These are phyloP conservation scores for Scutellaria galericulata DNA, from an alignment of 257 asterid species.

Conservation along the genomic window DNA sequence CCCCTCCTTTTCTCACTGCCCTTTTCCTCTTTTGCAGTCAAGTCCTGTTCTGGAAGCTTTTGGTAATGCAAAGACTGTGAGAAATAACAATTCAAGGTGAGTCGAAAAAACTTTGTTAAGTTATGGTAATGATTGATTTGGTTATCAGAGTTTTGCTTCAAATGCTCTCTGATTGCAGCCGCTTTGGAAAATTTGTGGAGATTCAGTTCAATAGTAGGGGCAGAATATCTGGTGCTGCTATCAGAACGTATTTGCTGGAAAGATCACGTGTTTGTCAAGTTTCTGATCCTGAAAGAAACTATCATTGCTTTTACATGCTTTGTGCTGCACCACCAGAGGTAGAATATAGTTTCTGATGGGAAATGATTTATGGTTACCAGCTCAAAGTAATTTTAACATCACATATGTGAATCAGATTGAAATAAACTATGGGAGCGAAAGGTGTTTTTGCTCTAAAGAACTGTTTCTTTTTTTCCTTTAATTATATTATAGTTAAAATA, in stretches of 20 bases:
- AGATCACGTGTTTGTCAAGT: constrained; percentile 93
- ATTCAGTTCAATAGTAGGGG: constrained; percentile 74
- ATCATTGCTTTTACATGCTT: constrained; percentile 93
- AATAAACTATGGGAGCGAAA: neutral
- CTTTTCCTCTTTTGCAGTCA: constrained; percentile 59
- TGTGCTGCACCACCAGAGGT: constrained; percentile 95
- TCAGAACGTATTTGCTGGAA: constrained; percentile 90
- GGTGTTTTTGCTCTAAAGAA: constrained; percentile 14
- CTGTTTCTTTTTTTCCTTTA: neutral
- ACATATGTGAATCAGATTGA: constrained; percentile 6
- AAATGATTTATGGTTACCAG: constrained; percentile 7
- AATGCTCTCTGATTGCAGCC: constrained; percentile 54
- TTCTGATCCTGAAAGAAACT: constrained; percentile 94
- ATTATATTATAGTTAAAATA: too few species aligned
- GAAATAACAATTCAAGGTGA: constrained; percentile 93
- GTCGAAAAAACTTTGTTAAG: constrained; percentile 32
- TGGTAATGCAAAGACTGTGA: constrained; percentile 91
- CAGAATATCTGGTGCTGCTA: constrained; percentile 93
- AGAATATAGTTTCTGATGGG: constrained; percentile 19
- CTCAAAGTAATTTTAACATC: constrained; percentile 18
- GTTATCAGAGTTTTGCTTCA: constrained; percentile 20
- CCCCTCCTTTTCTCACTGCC: constrained; percentile 5
- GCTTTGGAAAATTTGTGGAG: constrained; percentile 96
- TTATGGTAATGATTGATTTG: constrained; percentile 8
- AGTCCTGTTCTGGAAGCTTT: constrained; percentile 95